Evolutionary conservation across 2,329 filamentous ascomycete genomes (phyloP), one percentile per base, ranked within the genome.

Genomic region (Trichoderma aggressivum): DNA sequence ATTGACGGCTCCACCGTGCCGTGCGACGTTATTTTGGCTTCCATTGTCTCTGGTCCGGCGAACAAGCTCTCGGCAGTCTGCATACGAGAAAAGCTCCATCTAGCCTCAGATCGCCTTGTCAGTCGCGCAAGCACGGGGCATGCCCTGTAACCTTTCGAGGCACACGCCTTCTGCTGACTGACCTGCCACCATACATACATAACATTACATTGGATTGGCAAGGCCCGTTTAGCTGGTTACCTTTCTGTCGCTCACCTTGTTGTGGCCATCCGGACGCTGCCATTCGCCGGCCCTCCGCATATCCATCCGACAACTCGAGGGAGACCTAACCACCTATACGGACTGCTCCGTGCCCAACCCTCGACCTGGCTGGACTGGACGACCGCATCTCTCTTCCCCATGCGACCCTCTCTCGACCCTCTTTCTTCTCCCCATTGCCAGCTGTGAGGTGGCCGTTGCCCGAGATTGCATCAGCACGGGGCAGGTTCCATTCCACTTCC

Each of bases 401-500:
- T 68, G 58, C 65, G 65, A 68, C 66, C 66, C 39, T 65, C 69
- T 56, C 53, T 60, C 55, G 55, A 50, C 56, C 56, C 65, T 70
- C 55, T 61, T 53, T 61, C 36, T 36, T 53, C 28, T 32, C 56
- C 56, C 65, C 56, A 59, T 61, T 50, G 36, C 70, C 64, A 56
- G 62, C 63, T 70, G 69, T 71, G 62, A 66, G 70, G 70, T 71
- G 58, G 64, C 58, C 59, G 67, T 62, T 16, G 67, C 64, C 56
- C 64, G 70, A 69, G 70, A 71, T 71, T 71, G 70, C 70, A 64
- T 64, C 58, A 69, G 50, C 65, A 70, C 70, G 66, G 70, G 66
- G 70, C 66, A 72, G 65, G 70, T 72, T 72, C 63, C 70, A 72
- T 72, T 72, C 63, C 70, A 72, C 70, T 64, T 50, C 26, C 34